Evolutionary conservation across 495 filamentous ascomycete genomes (phyloP), one percentile per base, ranked within the genome.

Genomic region (Penicillium egyptiacum): DNA sequence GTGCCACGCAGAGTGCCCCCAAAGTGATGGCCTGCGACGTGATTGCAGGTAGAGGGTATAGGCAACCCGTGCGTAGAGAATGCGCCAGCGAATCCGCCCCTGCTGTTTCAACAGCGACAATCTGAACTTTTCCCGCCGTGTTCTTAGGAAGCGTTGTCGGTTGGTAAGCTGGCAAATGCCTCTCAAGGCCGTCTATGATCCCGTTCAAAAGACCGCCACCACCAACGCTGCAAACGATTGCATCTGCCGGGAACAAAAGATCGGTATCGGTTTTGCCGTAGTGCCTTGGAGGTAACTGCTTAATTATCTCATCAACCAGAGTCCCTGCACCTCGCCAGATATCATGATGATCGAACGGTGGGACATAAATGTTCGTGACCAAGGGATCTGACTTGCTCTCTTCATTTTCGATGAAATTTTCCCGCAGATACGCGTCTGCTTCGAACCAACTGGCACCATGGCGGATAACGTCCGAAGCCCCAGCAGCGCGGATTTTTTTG

Each of bases 191-290:
- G 54, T 81, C 69, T 69, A 90, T 77, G 5, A 96, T 57, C 0
- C 93, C 93, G 57, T 84, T 87, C 35, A 96, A 81, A 47, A 98
- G 71, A 0, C 93, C 93, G 2, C 93, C 93, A 8, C 93, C 93
- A 11, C 93, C 93, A 41, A 96, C 90, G 56, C 79, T 87, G 65
- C 89, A 92, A 12, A 96, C 79, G 9, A 98, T 73, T 33, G 77
- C 88, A 66, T 91, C 86, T 10, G 87, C 70, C 9, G 60, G 68
- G 19, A 72, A 62, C 11, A 20, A 26, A 39, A 35, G 57, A 40
- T 3, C 57, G 1, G 51, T 53, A 3, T 41, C 51, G 23, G 69
- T 63, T 3, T 50, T 39, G 2, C 28, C 42, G 1, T 50, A 58
- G 10, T 61, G 60, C 17, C 63, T 40, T 25, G 70, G 59, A 4